These are phyloP conservation scores for Telfairia occidentalis DNA, from an alignment of 331 rosid species.

Conservation along the genomic window DNA sequence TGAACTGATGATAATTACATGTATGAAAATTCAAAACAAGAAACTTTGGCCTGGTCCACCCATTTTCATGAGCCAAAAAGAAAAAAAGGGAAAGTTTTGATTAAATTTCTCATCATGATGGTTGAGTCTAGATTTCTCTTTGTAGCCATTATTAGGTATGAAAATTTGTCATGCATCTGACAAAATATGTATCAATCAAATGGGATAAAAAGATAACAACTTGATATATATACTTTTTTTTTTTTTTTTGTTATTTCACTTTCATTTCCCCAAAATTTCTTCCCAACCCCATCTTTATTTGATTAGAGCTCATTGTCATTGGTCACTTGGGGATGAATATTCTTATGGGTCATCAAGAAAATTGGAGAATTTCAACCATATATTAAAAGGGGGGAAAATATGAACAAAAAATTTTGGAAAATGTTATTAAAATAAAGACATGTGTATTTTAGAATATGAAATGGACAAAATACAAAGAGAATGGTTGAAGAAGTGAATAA, in stretches of 20 bases:
- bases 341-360: neutral
- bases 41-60: neutral
- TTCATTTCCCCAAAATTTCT: neutral
- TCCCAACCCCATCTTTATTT: slow-evolving; percentile 1
- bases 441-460: neutral
- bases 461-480: neutral
- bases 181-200: slow-evolving; percentile 7
- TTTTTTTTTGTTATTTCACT: too few species aligned
- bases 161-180: slow-evolving; percentile 8
- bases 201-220: neutral
- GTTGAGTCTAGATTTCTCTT: neutral
- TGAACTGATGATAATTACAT: slow-evolving; percentile 3
- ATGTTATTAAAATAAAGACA: neutral
- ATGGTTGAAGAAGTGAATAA: slow-evolving; percentile 1
- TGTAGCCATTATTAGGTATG: slow-evolving; percentile 16
- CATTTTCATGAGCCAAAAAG: neutral
- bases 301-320: neutral
- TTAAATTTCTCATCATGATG: neutral
- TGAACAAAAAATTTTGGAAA: neutral
- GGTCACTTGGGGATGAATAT: neutral
- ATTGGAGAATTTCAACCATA: neutral
- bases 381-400: neutral
- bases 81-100: neutral
- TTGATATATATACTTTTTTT: neutral
- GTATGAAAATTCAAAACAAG: neutral